phyloP scores from a whole-genome alignment of 805 yeast species.

The Barnettozyma pratensis region DNA sequence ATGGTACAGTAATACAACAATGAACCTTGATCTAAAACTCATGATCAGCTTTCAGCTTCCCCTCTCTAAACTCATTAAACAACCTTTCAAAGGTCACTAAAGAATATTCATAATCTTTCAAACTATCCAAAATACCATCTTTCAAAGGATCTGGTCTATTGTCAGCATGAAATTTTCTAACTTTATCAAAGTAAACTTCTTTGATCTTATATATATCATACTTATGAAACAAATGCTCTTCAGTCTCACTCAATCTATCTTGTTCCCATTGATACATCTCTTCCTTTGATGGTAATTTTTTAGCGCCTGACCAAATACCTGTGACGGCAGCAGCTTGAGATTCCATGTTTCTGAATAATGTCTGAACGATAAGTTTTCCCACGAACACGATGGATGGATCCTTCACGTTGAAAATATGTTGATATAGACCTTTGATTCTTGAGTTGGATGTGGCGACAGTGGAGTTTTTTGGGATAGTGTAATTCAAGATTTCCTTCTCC shows the following conservation, averaged over 20 bases:
- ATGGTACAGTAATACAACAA: too few species aligned
- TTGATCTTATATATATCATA: constrained; percentile 27
- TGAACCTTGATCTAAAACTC: constrained; percentile 5
- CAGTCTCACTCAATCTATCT: constrained; percentile 21
- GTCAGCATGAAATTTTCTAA: constrained; percentile 25
- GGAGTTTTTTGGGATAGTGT: constrained; percentile 21
- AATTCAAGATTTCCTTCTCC: constrained; percentile 22
- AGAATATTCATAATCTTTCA: constrained; percentile 12
- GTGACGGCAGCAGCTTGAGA: constrained; percentile 49
- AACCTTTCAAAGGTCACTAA: constrained; percentile 17
- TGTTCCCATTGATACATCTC: constrained; percentile 35
- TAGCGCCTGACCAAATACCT: constrained; percentile 47
- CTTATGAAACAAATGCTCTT: constrained; percentile 30
- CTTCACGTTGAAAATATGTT: constrained; percentile 39
- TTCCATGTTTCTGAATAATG: constrained; percentile 47
- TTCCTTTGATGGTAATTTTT: constrained; percentile 33
- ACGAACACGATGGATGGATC: constrained; percentile 44
- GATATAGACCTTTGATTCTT: constrained; percentile 37
- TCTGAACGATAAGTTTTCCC: constrained; percentile 36
- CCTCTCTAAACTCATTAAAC: constrained; percentile 18
- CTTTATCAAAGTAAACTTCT: constrained; percentile 26
- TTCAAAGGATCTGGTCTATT: constrained; percentile 30
- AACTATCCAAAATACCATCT: constrained; percentile 14
- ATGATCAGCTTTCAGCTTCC: constrained; percentile 10
- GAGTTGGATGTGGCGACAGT: constrained; percentile 22